Conservation (phyloP, 495 filamentous ascomycete genomes). For the Annulohypoxylon maeteangense region DNA sequence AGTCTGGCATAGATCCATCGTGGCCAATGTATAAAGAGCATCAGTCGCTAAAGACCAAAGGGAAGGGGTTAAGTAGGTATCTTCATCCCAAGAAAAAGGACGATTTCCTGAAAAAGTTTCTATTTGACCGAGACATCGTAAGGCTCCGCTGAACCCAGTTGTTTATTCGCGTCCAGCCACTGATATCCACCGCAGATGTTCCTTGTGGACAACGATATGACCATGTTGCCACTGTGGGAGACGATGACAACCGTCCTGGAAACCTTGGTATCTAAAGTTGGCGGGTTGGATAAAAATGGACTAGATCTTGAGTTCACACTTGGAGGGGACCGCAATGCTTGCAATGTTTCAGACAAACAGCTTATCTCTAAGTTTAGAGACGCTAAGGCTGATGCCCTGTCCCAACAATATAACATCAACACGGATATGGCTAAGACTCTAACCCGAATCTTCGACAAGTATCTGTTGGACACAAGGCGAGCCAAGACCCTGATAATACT, state of each 20-base stretch:
- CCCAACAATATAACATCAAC: background rate
- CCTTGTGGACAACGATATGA: slow-evolving; percentile 21
- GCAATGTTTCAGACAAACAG: background rate
- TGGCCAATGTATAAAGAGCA: slow-evolving; percentile 18
- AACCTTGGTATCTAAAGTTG: slow-evolving; percentile 10
- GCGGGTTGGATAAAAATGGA: slow-evolving; percentile 9
- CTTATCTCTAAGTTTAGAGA: slow-evolving; percentile 7
- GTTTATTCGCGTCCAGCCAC: background rate
- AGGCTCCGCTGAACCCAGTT: background rate
- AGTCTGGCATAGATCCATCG: background rate
- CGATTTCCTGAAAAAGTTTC: slow-evolving; percentile 16
- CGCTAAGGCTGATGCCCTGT: slow-evolving; percentile 4
- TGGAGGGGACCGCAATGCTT: slow-evolving; percentile 1
- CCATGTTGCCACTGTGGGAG: slow-evolving; percentile 6
- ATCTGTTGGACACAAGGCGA: slow-evolving; percentile 1
- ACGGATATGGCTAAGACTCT: slow-evolving; percentile 17
- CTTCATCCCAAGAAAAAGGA: slow-evolving; percentile 7
- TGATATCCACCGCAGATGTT: background rate
- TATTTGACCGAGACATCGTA: slow-evolving; percentile 19
- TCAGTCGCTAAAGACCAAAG: background rate
- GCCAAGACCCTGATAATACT: slow-evolving; percentile 20
- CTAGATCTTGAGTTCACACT: slow-evolving; percentile 23
- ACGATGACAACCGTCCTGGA: slow-evolving; percentile 11
- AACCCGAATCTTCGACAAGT: slow-evolving; percentile 19
- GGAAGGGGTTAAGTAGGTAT: slow-evolving; percentile 1